phyloP scores from a whole-genome alignment of 2,329 filamentous ascomycete species.

The Colletotrichum destructivum region DNA sequence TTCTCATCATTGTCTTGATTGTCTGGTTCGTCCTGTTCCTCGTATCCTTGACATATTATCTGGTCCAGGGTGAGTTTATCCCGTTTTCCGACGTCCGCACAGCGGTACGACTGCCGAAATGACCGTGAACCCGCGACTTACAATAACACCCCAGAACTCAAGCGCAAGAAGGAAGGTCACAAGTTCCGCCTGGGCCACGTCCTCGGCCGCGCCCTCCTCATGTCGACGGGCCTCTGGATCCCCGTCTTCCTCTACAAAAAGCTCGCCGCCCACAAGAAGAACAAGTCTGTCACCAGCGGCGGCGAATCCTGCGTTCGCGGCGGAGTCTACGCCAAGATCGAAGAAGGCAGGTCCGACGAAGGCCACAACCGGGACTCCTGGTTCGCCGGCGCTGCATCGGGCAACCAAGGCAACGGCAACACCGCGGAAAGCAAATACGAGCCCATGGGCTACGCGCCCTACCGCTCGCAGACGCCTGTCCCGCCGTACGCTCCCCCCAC shows the following conservation, averaged over 20 bases:
- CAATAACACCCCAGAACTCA: conserved; percentile 23
- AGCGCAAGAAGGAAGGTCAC: conserved; percentile 40
- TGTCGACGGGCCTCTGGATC: conserved; percentile 43
- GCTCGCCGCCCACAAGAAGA: conserved; percentile 32
- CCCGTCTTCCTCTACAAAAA: conserved; percentile 48
- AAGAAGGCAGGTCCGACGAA: conserved; percentile 34
- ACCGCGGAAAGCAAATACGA: conserved; percentile 29
- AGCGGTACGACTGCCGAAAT: not conserved
- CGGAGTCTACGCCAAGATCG: conserved; percentile 40
- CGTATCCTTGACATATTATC: conserved; percentile 17
- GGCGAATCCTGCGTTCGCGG: conserved; percentile 2
- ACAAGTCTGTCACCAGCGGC: conserved; percentile 5
- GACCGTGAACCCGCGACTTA: not conserved
- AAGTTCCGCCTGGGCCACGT: conserved; percentile 39
- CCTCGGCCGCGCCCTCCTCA: conserved; percentile 35
- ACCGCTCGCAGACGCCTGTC: conserved; percentile 10
- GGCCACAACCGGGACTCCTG: conserved; percentile 16
- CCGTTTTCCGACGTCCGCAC: not conserved
- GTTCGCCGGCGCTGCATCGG: conserved; percentile 27
- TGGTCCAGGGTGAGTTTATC: conserved; percentile 15
- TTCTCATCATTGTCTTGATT: conserved; percentile 41
- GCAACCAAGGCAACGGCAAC: not conserved
- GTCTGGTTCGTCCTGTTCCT: conserved; percentile 38
- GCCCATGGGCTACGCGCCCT: conserved; percentile 26
- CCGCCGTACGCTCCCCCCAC: not conserved